A percentile compares a stretch with the other conserved stretches of the same genome.
These are phyloP conservation scores for Dictyostelium citrinum DNA, from an alignment of 78 protist species.

Conservation along the genomic window DNA sequence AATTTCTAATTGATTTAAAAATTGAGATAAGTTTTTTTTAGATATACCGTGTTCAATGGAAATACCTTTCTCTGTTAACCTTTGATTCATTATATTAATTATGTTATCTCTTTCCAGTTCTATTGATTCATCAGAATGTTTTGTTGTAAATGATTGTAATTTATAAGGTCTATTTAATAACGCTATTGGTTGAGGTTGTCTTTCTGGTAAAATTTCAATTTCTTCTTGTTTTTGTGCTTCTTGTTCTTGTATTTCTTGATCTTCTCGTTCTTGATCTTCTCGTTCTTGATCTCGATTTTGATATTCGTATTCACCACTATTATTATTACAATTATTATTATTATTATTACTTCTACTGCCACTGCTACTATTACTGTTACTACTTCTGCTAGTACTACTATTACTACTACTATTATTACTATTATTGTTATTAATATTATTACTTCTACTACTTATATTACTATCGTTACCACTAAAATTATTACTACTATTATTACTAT, in stretches of 20 bases:
- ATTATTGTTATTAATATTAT: too few relatives aligned
- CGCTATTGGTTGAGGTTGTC: neutral
- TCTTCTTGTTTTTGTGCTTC: neutral
- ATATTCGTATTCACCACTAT: neutral
- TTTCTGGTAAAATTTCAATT: neutral
- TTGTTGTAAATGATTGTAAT: neutral
- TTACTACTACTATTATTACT: too few relatives aligned
- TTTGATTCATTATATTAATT: neutral
- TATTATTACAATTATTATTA: neutral
- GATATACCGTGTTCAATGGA: neutral
- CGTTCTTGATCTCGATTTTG: neutral
- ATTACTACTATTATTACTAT: neutral
- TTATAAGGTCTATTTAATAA: constrained; percentile 35
- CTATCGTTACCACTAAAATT: neutral
- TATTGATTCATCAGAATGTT: constrained; percentile 16
- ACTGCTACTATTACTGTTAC: neutral
- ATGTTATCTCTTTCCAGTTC: constrained; percentile 1
- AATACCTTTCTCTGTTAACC: neutral
- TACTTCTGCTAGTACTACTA: neutral
- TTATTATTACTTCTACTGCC: neutral
- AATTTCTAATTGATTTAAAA: constrained; percentile 2
- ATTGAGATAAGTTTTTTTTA: neutral
- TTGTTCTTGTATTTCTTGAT: neutral
- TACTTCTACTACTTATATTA: too few relatives aligned
- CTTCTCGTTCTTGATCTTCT: neutral